These are phyloP conservation scores for Aspergillus fumigatiaffinis DNA, from an alignment of 2,329 filamentous ascomycete genomes.

Conservation along the genomic window DNA sequence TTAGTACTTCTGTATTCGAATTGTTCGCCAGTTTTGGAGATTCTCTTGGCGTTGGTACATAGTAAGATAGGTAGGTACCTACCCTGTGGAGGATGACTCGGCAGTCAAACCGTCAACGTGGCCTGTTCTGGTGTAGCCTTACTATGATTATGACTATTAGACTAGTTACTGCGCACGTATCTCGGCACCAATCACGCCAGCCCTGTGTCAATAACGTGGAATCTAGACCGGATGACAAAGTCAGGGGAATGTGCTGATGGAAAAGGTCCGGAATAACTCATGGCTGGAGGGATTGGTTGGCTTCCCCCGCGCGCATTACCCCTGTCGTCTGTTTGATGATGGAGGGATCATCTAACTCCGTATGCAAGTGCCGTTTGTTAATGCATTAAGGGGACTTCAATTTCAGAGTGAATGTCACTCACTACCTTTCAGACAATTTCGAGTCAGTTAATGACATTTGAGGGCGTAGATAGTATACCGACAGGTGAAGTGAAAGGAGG, in stretches of 20 bases:
- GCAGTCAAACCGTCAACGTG: not conserved
- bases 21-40: not conserved
- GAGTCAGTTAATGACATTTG: not conserved
- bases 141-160: not conserved
- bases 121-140: not conserved
- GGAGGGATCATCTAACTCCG: not conserved
- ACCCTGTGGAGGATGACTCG: not conserved
- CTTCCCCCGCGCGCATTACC: not conserved
- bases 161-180: not conserved
- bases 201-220: not conserved
- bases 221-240: not conserved
- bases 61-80: too few relatives aligned
- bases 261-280: not conserved
- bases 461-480: not conserved
- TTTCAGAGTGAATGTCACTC: not conserved
- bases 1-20: not conserved
- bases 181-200: not conserved
- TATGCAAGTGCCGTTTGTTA: not conserved
- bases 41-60: not conserved
- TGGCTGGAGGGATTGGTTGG: not conserved
- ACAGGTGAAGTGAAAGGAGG: not conserved
- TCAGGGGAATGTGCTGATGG: not conserved
- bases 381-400: not conserved
- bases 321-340: not conserved
- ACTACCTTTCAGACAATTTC: not conserved